Evolutionary conservation across 2,329 filamentous ascomycete genomes (phyloP), one percentile per base, ranked within the genome.

Genomic region (Penicillium sp.): DNA sequence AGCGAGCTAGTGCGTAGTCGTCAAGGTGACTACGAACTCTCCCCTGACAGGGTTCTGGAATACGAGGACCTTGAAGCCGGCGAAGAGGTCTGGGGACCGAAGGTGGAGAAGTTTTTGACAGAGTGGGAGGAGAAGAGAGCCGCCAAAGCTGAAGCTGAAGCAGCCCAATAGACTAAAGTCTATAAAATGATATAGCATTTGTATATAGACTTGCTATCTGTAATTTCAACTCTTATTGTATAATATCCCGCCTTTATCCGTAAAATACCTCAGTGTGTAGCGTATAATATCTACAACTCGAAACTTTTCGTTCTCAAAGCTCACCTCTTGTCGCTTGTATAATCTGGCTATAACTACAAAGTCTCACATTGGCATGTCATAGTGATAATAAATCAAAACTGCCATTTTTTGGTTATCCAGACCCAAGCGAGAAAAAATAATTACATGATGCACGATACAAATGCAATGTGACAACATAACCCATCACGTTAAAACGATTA

Each of bases 81-180:
- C 1, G 90, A 96, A 72, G 82, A 86, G 0, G 84, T 89, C 9
- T 97, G 93, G 92, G 90, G 84, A 0, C 89, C 90, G 0, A 83
- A 91, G 71, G 81, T 97, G 1, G 72, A 82, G 64, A 70, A 72
- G 16, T 80, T 86, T 69, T 73, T 91, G 11, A 74, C 81, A 39
- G 71, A 74, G 24, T 84, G 81, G 75, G 77, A 79, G 67, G 66
- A 74, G 56, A 74, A 76, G 58, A 75, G 77, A 56, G 66, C 55
- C 14, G 57, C 59, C 9, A 49, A 60, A 40, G 53, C 42, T 34
- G 56, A 53, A 50, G 45, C 49, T 9, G 42, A 57, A 39, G 53
- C 53, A 40, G 22, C 46, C 40, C 45, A 56, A 37, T 50, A 53
- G 45, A 18, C 26, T 24, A 16, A 13, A 31, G 22, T 16, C 40